Percentiles rank a stretch among this genome's conserved stretches.
Conservation (phyloP, 2,329 filamentous ascomycete species). For the Trematosphaeria pertusa region DNA sequence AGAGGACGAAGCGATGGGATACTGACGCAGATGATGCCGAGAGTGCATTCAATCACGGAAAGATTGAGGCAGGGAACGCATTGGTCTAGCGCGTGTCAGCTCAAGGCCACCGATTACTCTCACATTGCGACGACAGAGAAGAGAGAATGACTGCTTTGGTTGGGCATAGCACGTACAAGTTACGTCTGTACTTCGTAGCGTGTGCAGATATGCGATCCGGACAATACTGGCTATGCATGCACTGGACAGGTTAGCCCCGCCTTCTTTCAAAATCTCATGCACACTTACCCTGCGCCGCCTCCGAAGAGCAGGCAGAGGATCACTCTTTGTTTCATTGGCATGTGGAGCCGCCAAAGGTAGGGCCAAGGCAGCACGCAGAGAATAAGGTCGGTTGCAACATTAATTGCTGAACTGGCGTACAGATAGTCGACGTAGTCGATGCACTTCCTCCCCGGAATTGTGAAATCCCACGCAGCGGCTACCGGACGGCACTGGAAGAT, state of each 20-base stretch:
- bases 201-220: slow-evolving; percentile 28
- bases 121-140: background rate
- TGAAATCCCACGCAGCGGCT: slow-evolving; percentile 31
- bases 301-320: slow-evolving; percentile 35
- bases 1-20: slow-evolving; percentile 36
- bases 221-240: slow-evolving; percentile 33
- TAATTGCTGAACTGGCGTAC: slow-evolving; percentile 34
- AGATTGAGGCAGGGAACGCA: slow-evolving; percentile 29
- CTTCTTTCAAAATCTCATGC: too few relatives aligned
- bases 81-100: slow-evolving; percentile 20
- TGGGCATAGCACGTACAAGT: slow-evolving; percentile 28
- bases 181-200: slow-evolving; percentile 25
- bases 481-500: slow-evolving; percentile 37
- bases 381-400: slow-evolving; percentile 31
- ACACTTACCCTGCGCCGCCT: slow-evolving; percentile 33
- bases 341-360: slow-evolving; percentile 32
- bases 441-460: slow-evolving; percentile 17
- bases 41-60: slow-evolving; percentile 36
- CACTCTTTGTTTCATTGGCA: slow-evolving; percentile 35
- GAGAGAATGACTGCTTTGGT: background rate
- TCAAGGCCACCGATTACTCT: background rate
- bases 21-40: slow-evolving; percentile 38
- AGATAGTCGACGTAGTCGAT: slow-evolving; percentile 33
- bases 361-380: slow-evolving; percentile 33
- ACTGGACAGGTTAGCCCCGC: slow-evolving; percentile 8